Evolutionary conservation across 805 yeast species (phyloP).

Genomic region (Nadsonia fulvescens): DNA sequence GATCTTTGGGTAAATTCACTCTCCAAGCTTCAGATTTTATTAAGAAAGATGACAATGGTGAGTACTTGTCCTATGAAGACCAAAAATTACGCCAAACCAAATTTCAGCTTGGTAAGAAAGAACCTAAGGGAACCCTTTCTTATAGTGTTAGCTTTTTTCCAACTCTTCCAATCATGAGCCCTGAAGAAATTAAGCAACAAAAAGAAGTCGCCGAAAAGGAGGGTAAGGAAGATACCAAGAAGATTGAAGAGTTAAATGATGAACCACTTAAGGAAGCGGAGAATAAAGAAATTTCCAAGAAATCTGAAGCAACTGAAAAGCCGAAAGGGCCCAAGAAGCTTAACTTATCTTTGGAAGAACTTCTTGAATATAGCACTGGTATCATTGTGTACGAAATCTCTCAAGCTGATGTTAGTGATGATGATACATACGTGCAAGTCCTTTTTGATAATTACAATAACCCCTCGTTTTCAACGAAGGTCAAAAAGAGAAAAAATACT

Average conservation of each 20-base stretch:
- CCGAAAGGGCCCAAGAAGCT: not conserved
- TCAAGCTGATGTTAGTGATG: no score
- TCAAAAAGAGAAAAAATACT: conserved; percentile 20
- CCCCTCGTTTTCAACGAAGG: conserved; percentile 37
- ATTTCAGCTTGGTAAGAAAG: conserved; percentile 50
- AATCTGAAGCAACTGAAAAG: not conserved
- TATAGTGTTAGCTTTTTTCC: conserved; percentile 77
- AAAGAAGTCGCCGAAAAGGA: conserved; percentile 23
- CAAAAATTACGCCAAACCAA: conserved; percentile 31
- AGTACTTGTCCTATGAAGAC: conserved; percentile 20
- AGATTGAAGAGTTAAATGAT: conserved; percentile 10
- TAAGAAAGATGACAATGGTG: conserved; percentile 41
- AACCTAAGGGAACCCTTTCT: conserved; percentile 66
- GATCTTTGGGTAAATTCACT: conserved; percentile 72
- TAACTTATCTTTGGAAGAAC: not conserved
- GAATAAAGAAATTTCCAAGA: no score
- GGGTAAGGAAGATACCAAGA: conserved; percentile 20
- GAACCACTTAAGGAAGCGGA: conserved; percentile 2
- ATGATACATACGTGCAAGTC: conserved; percentile 53
- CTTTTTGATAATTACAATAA: conserved; percentile 62
- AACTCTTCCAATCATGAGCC: conserved; percentile 54
- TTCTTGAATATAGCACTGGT: not conserved
- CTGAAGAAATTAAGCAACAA: conserved; percentile 37
- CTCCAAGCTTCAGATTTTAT: conserved; percentile 51
- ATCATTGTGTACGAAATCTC: no score